Base-by-base conservation (phyloP, 768 basidiomycete genomes). In the Boletellus ananas region DNA sequence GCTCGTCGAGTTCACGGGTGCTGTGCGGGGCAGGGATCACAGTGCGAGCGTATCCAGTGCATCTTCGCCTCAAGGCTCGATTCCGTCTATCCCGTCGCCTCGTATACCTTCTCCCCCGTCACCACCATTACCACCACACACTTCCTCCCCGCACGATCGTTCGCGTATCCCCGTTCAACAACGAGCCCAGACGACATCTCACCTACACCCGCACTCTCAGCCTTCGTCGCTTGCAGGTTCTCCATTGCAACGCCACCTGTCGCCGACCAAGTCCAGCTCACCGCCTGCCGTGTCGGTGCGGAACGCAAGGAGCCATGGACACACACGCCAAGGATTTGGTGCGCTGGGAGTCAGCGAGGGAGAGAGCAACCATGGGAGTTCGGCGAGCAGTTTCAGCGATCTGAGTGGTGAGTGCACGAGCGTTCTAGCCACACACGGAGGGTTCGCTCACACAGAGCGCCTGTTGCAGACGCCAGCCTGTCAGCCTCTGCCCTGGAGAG, bases 311-410 rank as follows among this genome's bases (percentile, higher is more conserved):
- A 74, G 79, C 9, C 75, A 77, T 50, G 66, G 71, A 8, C 75
- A 79, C 51, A 66, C 72, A 45, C 73, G 76, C 17, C 75, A 80
- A 58, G 70, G 73, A 23, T 71, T 77, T 29, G 53, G 62, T n/a
- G 63, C 59, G 74, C 47, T 70, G 71, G 44, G 74, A 67, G 61
- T 67, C 34, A 79, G 79, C 56, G 80, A 84, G 49, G 75, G 79
- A 47, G 76, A 75, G 38, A 86, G 85, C 57, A 80, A 73, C 55
- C 78, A 85, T 43, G 81, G 82, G 3, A 90, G 88, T 20, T 81
- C 84, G 37, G 80, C 88, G 0, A 90, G 89, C 7, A 83, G 90
- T 65, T 90, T 92, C 59, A 92, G 90, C 60, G 90, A 93, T 61
- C 61, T 92, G 38, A 93, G 90, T 59, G 90, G 90, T 90, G 59